These are phyloP conservation scores for Coprinopsis marcescibilis DNA, from an alignment of 768 basidiomycete genomes.

Conservation along the genomic window DNA sequence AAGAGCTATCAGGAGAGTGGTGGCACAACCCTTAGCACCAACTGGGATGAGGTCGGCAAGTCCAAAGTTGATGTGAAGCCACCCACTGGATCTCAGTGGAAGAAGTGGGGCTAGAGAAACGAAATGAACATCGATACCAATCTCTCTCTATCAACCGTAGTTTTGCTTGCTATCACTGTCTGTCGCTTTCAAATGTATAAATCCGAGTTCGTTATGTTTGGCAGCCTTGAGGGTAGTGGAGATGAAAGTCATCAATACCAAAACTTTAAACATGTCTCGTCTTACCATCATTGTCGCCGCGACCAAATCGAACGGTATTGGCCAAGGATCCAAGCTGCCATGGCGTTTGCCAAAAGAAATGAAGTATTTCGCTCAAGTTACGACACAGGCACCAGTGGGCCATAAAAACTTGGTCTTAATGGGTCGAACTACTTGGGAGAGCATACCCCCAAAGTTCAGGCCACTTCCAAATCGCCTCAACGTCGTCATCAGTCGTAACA, in stretches of 20 bases:
- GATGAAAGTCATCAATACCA: constrained; percentile 7
- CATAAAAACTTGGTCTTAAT: constrained; percentile 77
- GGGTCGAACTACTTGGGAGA: constrained; percentile 98
- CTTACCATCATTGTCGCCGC: constrained; percentile 94
- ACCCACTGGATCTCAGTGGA: constrained; percentile 80
- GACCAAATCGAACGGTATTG: constrained; percentile 83
- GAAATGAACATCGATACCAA: no score
- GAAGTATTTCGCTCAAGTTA: constrained; percentile 86
- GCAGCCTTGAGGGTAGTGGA: no score
- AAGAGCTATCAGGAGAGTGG: constrained; percentile 96
- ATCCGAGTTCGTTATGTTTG: no score
- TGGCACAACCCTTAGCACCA: constrained; percentile 92
- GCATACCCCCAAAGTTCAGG: constrained; percentile 79
- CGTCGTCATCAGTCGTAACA: constrained; percentile 65
- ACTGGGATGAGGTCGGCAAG: constrained; percentile 87
- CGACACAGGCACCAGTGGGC: constrained; percentile 51
- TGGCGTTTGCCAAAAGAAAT: constrained; percentile 89
- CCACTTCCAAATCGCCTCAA: constrained; percentile 77
- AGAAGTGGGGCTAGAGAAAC: constrained; percentile 76
- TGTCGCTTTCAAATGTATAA: neutral
- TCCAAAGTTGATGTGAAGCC: constrained; percentile 70
- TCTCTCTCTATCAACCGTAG: no score
- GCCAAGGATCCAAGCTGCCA: constrained; percentile 66
- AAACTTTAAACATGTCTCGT: constrained; percentile 41
- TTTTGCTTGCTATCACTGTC: no score